Percentiles rank a stretch among this genome's conserved stretches.
Evolutionary conservation across 192 early-diverging fungal genomes (phyloP).

Genomic region (Mortierella alpina): DNA sequence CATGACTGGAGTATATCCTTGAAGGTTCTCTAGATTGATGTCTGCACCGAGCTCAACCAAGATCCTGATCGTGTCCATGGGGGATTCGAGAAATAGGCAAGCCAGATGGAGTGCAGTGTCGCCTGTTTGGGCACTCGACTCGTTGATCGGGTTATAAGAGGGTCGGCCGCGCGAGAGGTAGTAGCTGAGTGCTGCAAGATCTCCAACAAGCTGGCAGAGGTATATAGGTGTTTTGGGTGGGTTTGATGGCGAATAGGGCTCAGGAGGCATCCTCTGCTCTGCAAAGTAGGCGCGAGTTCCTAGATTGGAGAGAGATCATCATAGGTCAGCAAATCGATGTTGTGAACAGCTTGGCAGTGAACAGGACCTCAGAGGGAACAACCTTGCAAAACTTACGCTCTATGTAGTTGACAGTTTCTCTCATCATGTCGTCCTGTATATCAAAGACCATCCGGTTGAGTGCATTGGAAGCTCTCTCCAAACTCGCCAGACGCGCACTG

Average conservation of each 20-base stretch:
- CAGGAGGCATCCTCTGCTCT: background rate
- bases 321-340: background rate
- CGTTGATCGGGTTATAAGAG: constrained; percentile 44
- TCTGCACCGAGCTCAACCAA: constrained; percentile 45
- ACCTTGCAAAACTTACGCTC: constrained; percentile 10
- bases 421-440: constrained; percentile 43
- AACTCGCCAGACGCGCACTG: constrained; percentile 29
- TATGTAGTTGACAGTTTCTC: constrained; percentile 32
- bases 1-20: constrained; percentile 50
- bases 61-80: constrained; percentile 45
- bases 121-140: constrained; percentile 40
- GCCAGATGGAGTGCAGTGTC: constrained; percentile 48
- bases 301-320: background rate
- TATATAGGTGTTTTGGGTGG: constrained; percentile 50
- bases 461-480: constrained; percentile 28
- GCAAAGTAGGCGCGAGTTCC: constrained; percentile 32
- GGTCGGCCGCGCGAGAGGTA: constrained; percentile 16
- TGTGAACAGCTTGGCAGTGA: background rate
- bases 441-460: constrained; percentile 52
- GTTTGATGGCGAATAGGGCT: constrained; percentile 26
- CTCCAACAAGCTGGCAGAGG: constrained; percentile 46
- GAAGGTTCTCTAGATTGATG: constrained; percentile 48
- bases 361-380: too few relatives aligned
- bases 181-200: constrained; percentile 33
- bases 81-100: constrained; percentile 43